Percentiles rank a stretch among this genome's conserved stretches.
phyloP scores from a whole-genome alignment of 2,329 filamentous ascomycete species.

The Cyanodermella asteris region DNA sequence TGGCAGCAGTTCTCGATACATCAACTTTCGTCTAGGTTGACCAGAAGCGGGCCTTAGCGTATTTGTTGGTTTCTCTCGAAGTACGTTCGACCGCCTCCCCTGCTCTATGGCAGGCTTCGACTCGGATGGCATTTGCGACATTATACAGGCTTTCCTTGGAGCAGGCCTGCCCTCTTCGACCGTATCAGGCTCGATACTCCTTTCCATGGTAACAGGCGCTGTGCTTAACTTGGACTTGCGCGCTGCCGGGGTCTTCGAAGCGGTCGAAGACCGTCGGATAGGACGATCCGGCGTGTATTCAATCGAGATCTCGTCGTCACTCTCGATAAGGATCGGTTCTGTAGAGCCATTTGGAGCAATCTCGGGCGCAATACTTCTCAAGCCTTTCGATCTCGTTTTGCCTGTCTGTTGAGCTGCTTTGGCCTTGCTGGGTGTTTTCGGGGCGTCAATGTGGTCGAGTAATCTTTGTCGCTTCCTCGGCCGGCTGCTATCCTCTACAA shows the following conservation, averaged over 20 bases:
- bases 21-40: constrained; percentile 21
- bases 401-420: no score
- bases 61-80: no score
- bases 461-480: no score
- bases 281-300: constrained; percentile 8
- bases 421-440: no score
- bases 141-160: constrained; percentile 1
- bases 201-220: background rate
- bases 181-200: background rate
- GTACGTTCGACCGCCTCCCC: no score
- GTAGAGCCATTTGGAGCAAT: no score
- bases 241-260: background rate
- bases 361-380: no score
- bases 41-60: constrained; percentile 14
- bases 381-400: constrained; percentile 9
- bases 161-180: background rate
- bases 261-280: constrained; percentile 2
- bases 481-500: no score
- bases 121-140: background rate
- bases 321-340: constrained; percentile 11
- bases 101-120: background rate
- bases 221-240: background rate
- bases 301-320: constrained; percentile 7
- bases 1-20: constrained; percentile 19
- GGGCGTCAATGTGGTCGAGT: no score